These are phyloP conservation scores for Penicillium fuscoglaucum DNA, from an alignment of 2,329 filamentous ascomycete genomes.

Conservation along the genomic window DNA sequence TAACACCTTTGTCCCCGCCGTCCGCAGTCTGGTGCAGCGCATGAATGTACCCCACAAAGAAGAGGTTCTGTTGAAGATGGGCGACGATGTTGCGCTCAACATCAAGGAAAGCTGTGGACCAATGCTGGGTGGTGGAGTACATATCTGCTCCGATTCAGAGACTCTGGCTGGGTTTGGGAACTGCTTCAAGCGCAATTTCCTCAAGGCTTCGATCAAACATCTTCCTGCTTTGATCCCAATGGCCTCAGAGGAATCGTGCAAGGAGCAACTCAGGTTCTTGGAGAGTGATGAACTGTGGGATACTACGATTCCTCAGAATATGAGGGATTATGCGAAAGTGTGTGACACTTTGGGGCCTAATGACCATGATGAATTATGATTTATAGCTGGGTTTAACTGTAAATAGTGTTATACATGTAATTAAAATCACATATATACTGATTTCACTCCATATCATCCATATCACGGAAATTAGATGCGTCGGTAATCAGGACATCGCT, in stretches of 20 bases:
- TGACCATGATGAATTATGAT: slow-evolving; percentile 23
- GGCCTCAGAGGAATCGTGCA: slow-evolving; percentile 33
- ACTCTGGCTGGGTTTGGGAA: slow-evolving; percentile 37
- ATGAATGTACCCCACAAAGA: slow-evolving; percentile 34
- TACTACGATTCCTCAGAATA: slow-evolving; percentile 36
- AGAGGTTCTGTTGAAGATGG: slow-evolving; percentile 33
- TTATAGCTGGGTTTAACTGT: neutral
- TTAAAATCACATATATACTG: neutral
- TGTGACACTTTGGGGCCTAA: slow-evolving; percentile 28
- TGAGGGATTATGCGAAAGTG: slow-evolving; percentile 36
- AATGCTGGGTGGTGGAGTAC: slow-evolving; percentile 31
- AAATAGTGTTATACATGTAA: slow-evolving; percentile 1
- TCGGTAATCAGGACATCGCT: neutral
- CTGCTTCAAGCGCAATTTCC: slow-evolving; percentile 37
- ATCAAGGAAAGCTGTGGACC: slow-evolving; percentile 36
- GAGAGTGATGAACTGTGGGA: slow-evolving; percentile 36
- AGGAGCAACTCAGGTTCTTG: slow-evolving; percentile 33
- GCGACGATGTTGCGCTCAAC: slow-evolving; percentile 37
- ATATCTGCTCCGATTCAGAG: slow-evolving; percentile 35
- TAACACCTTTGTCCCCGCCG: slow-evolving; percentile 38
- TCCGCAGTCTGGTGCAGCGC: slow-evolving; percentile 34
- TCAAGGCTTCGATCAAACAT: slow-evolving; percentile 33
- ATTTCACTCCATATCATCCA: too few species aligned
- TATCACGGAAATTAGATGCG: neutral
- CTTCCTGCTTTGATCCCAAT: slow-evolving; percentile 33